Percentiles rank a stretch among this genome's conserved stretches.
These are phyloP conservation scores for Alternaria solani DNA, from an alignment of 2,329 filamentous ascomycete genomes.

Conservation along the genomic window DNA sequence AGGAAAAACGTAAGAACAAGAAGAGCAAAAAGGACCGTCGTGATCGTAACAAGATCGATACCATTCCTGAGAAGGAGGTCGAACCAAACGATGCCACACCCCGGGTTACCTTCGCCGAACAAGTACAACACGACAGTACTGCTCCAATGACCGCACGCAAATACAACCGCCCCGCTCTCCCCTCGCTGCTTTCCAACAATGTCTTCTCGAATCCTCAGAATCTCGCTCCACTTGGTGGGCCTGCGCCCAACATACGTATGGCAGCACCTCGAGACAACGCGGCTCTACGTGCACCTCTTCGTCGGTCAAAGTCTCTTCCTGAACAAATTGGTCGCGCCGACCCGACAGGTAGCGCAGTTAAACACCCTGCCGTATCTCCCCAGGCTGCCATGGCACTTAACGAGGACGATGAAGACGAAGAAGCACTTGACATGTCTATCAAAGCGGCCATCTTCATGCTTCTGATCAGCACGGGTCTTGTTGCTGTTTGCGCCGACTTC, in stretches of 20 bases:
- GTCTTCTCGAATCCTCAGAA: slow-evolving; percentile 66
- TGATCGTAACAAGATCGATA: slow-evolving; percentile 44
- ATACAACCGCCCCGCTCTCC: slow-evolving; percentile 63
- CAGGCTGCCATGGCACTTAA: slow-evolving; percentile 29
- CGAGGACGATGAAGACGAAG: slow-evolving; percentile 40
- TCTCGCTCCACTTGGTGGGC: slow-evolving; percentile 40
- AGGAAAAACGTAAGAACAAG: slow-evolving; percentile 52
- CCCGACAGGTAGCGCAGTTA: slow-evolving; percentile 26
- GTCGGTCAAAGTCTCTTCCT: slow-evolving; percentile 48
- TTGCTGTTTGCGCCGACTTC: slow-evolving; percentile 73
- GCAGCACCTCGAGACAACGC: slow-evolving; percentile 35
- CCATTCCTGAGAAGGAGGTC: slow-evolving; percentile 36
- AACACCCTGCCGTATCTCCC: slow-evolving; percentile 28
- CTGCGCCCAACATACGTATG: slow-evolving; percentile 43
- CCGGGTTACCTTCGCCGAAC: slow-evolving; percentile 53
- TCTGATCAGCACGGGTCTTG: slow-evolving; percentile 62
- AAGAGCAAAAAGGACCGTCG: slow-evolving; percentile 58
- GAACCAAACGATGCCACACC: slow-evolving; percentile 17
- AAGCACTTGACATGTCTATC: slow-evolving; percentile 60
- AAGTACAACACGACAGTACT: slow-evolving; percentile 37
- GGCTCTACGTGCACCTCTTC: slow-evolving; percentile 28
- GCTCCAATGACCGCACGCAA: slow-evolving; percentile 61
- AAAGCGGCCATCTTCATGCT: slow-evolving; percentile 65
- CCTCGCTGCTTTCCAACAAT: slow-evolving; percentile 73
- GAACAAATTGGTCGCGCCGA: slow-evolving; percentile 44